phyloP scores from a whole-genome alignment of 495 filamentous ascomycete species.

The Evernia prunastri region DNA sequence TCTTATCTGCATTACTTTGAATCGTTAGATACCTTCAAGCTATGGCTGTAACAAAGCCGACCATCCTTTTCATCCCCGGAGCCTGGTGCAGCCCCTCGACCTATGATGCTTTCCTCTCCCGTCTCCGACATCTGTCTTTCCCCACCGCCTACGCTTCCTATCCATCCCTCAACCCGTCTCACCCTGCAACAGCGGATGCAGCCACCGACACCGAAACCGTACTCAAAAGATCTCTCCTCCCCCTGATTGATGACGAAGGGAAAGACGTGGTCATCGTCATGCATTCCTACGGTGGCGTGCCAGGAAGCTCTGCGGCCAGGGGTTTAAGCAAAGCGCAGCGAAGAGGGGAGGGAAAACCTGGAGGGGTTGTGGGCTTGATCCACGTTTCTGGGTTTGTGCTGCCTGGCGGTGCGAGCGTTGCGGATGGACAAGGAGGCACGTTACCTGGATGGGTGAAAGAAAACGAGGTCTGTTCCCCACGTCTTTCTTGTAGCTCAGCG shows the following conservation, averaged over 20 bases:
- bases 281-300: no score
- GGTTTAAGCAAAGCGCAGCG: no score
- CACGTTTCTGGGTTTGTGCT: slow-evolving; percentile 42
- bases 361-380: no score
- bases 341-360: no score
- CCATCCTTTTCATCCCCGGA: slow-evolving; percentile 44
- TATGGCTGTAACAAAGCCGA: slow-evolving; percentile 27
- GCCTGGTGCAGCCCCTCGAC: slow-evolving; percentile 38
- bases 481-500: no score
- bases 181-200: slow-evolving; percentile 35
- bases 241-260: slow-evolving; percentile 34
- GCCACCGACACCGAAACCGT: slow-evolving; percentile 33
- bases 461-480: slow-evolving; percentile 22
- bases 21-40: no score
- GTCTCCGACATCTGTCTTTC: slow-evolving; percentile 34
- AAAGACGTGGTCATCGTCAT: no score
- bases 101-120: slow-evolving; percentile 33
- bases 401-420: slow-evolving; percentile 34
- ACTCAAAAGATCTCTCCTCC: slow-evolving; percentile 23
- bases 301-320: no score
- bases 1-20: no score
- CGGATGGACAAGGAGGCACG: slow-evolving; percentile 34
- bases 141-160: slow-evolving; percentile 33
- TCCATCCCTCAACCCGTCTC: slow-evolving; percentile 40
- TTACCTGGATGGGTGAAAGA: slow-evolving; percentile 29